These are phyloP conservation scores for Didymella exigua DNA, from an alignment of 2,329 filamentous ascomycete species.

Conservation along the genomic window DNA sequence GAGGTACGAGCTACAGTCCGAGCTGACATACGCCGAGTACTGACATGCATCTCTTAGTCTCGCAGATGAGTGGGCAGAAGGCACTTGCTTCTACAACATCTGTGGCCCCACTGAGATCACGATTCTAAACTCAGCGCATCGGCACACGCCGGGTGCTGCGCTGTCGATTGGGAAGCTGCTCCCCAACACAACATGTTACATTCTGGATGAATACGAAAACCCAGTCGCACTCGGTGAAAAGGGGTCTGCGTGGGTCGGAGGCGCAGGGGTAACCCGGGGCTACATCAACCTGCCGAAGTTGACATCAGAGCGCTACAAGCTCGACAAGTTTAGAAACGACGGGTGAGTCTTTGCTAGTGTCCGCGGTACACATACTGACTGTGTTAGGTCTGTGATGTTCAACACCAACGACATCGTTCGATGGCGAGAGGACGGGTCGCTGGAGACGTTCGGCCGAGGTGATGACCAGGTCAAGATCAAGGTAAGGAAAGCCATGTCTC, in stretches of 20 bases:
- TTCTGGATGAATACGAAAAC: constrained; percentile 56
- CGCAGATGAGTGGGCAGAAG: constrained; percentile 62
- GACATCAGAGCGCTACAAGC: constrained; percentile 57
- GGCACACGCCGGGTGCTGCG: constrained; percentile 53
- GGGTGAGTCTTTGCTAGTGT: constrained; percentile 48
- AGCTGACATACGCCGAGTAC: background rate
- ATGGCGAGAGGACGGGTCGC: constrained; percentile 60
- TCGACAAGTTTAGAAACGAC: constrained; percentile 58
- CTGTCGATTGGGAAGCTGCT: constrained; percentile 62
- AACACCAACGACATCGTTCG: constrained; percentile 65
- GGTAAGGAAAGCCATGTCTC: constrained; percentile 14
- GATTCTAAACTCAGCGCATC: constrained; percentile 64
- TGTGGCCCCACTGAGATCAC: constrained; percentile 67
- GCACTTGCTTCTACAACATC: constrained; percentile 55
- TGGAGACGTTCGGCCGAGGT: constrained; percentile 62
- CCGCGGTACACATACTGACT: background rate
- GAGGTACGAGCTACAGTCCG: constrained; percentile 39
- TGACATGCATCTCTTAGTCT: constrained; percentile 43
- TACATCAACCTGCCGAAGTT: constrained; percentile 61
- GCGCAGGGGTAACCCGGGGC: constrained; percentile 60
- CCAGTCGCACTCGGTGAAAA: constrained; percentile 56
- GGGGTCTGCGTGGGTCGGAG: constrained; percentile 64
- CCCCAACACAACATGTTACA: constrained; percentile 63
- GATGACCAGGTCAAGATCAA: constrained; percentile 69
- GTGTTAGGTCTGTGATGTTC: constrained; percentile 56